These are phyloP conservation scores for Citrullus colocynthis DNA, from an alignment of 306 rosid genomes.

Conservation along the genomic window DNA sequence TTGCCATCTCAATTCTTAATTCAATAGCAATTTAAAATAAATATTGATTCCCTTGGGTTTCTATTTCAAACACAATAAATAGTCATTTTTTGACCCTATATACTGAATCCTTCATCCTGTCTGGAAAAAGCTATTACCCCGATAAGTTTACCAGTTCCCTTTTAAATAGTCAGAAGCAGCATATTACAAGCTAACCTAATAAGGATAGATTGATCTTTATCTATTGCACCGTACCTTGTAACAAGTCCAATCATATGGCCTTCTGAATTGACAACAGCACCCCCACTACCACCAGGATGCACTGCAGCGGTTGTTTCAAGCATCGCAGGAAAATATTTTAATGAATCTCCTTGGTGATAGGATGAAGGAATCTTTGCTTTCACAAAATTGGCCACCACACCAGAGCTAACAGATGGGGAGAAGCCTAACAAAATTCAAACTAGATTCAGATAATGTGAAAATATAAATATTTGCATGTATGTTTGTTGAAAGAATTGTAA, in stretches of 20 bases:
- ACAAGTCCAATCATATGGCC: constrained; percentile 93
- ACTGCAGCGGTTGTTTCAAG: constrained; percentile 93
- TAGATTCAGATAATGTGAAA: constrained; percentile 5
- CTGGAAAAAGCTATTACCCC: not conserved
- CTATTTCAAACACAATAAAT: not conserved
- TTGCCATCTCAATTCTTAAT: not conserved
- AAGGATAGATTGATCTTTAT: not conserved
- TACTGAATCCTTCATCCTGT: not conserved
- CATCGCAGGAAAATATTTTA: constrained; percentile 49
- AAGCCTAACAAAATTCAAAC: constrained; percentile 32
- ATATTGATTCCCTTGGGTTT: not conserved
- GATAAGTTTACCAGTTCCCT: not conserved
- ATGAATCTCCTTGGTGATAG: constrained; percentile 29
- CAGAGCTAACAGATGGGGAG: constrained; percentile 76
- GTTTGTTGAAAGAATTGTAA: not conserved
- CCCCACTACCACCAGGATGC: constrained; percentile 98
- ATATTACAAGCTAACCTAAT: not conserved
- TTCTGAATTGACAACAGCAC: constrained; percentile 69
- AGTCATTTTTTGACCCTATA: not conserved
- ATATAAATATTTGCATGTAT: not conserved
- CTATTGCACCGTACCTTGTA: constrained; percentile 61
- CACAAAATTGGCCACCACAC: constrained; percentile 79
- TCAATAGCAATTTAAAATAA: not conserved
- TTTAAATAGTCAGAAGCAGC: not conserved
- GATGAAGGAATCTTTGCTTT: constrained; percentile 45